Evolutionary conservation across 441 rosid species (phyloP).

Genomic region (Gossypium gossypioides): DNA sequence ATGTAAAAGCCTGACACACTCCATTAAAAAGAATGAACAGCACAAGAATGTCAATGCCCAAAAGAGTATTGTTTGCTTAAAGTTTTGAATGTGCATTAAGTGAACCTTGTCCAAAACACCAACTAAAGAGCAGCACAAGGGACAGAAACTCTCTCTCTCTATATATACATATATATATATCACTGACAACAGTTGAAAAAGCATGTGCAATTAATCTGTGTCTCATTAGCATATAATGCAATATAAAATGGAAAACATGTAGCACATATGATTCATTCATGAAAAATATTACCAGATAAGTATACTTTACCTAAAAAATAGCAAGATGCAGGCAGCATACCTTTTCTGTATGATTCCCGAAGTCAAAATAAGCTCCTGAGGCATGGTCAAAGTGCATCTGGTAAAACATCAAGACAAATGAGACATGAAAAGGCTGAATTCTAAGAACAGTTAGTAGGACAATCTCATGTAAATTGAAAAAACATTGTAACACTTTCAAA

Average conservation of each 20-base stretch:
- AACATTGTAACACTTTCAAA: neutral
- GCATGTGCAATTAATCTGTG: neutral
- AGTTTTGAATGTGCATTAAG: neutral
- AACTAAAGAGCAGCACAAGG: neutral
- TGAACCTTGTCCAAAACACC: neutral
- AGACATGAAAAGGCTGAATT: conserved; percentile 8
- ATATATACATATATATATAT: neutral
- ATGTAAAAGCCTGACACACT: neutral
- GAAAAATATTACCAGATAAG: neutral
- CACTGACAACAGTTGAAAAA: neutral
- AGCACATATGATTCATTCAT: neutral
- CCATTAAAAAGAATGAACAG: neutral
- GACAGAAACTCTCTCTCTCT: neutral
- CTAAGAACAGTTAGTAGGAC: neutral
- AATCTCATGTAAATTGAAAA: neutral
- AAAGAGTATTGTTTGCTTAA: neutral
- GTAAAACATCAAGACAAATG: conserved; percentile 17
- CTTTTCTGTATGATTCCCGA: conserved; percentile 94
- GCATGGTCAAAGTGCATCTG: conserved; percentile 89
- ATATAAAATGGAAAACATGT: neutral
- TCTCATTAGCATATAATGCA: neutral
- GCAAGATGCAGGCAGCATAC: conserved; percentile 29
- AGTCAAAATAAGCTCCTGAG: conserved; percentile 86
- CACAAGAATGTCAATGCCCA: conserved; percentile 1
- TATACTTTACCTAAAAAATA: neutral